Evolutionary conservation across 73 alveolate species (phyloP), one percentile per base, ranked within the genome.

Genomic region (Stentor roeselii): DNA sequence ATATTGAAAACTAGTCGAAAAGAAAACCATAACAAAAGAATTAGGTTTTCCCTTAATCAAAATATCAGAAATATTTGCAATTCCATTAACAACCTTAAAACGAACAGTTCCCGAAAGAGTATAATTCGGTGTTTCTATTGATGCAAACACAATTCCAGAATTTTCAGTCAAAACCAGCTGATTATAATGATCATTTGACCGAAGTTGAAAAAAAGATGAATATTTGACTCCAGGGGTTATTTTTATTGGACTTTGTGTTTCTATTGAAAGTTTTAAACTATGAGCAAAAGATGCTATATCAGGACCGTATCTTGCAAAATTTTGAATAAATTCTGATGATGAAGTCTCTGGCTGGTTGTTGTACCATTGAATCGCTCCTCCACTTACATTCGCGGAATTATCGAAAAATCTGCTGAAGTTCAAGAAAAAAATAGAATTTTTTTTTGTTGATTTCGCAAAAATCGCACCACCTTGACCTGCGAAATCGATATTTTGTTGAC

Each of bases 321-420:
- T 76, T 21, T 39, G n/a, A 27, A 14, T 37, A 37, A 21, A 76
- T 30, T 27, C 41, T 30, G 21, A 2, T 14, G 21, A 15, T 21
- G 27, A 27, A 1, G 34, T 15, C 11, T 27, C 41, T 30, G 80
- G 80, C 42, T 30, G 37, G 34, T 67, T 14, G 41, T 67, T 2
- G 2, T 67, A 67, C 42, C 80, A 67, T 67, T 67, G 80, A 0
- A 67, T 2, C 2, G 41, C 80, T 11, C 80, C 80, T 1, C 80
- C 80, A 2, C 80, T 67, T 67, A 67, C 34, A 32, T 32, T 21
- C 0, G 80, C 80, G 11, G 80, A 67, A 2, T 67, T 67, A n/a
- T 34, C 37, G 1, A 21, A 14, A 67, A 67, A 67, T 21, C 67
- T 50, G 21, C 67, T 11, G 21, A 6, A 11, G 21, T 50, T 21